Conservation (phyloP, 202 grass and related monocot species). For the Hordeum pubiflorum region DNA sequence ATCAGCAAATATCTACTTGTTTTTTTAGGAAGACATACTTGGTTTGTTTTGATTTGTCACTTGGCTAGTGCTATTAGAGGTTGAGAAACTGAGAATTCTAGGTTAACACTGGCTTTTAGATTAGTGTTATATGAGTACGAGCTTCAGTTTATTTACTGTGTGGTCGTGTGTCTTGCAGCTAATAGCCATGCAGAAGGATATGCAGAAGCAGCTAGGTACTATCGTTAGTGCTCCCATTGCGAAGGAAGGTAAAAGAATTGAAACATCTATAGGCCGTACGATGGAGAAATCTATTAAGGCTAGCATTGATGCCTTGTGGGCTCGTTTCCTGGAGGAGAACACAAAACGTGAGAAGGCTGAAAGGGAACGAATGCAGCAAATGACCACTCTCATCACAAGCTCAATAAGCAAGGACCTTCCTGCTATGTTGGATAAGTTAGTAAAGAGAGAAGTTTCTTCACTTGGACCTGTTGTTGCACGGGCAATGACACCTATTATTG, state of each 20-base stretch:
- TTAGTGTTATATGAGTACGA: not conserved
- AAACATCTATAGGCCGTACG: slow-evolving; percentile 58
- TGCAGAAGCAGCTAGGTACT: slow-evolving; percentile 77
- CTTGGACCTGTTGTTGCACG: slow-evolving; percentile 67
- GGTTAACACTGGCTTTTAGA: not conserved
- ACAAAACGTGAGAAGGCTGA: slow-evolving; percentile 71
- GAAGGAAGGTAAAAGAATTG: slow-evolving; percentile 90
- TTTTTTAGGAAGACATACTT: not conserved
- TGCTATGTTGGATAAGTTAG: slow-evolving; percentile 56
- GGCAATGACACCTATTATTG: slow-evolving; percentile 65
- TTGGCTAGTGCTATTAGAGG: not conserved
- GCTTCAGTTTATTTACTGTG: slow-evolving; percentile 19
- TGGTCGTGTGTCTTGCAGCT: slow-evolving; percentile 42
- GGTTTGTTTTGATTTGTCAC: not conserved
- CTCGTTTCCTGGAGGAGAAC: slow-evolving; percentile 78
- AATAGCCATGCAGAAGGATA: slow-evolving; percentile 71
- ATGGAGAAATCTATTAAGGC: slow-evolving; percentile 89
- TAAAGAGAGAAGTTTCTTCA: slow-evolving; percentile 85
- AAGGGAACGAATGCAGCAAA: slow-evolving; percentile 69
- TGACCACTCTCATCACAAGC: slow-evolving; percentile 59
- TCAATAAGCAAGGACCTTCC: slow-evolving; percentile 75
- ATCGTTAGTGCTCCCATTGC: slow-evolving; percentile 48
- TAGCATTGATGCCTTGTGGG: slow-evolving; percentile 67
- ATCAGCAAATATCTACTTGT: not conserved
- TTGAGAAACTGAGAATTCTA: not conserved